phyloP scores from a whole-genome alignment of 352 stramenopile species.

The Phytophthora pistaciae region DNA sequence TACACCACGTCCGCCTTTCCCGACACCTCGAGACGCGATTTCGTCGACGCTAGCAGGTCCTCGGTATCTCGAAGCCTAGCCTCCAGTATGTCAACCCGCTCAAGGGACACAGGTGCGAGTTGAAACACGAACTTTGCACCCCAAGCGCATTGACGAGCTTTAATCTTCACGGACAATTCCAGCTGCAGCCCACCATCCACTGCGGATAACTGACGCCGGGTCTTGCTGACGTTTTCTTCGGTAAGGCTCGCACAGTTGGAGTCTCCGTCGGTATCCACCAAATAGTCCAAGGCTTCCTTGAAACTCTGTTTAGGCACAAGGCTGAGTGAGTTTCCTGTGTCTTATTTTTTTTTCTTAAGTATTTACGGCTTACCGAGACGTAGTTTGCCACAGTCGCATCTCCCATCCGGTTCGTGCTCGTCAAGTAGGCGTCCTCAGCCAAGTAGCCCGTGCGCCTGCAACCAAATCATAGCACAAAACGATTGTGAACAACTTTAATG shows the following conservation, averaged over 20 bases:
- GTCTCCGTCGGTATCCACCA: not conserved
- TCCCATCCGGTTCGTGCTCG: not conserved
- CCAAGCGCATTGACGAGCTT: not conserved
- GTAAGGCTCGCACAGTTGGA: not conserved
- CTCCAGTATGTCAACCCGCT: not conserved
- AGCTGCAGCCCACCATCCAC: not conserved
- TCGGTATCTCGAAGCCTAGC: not conserved
- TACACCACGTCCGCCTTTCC: not conserved
- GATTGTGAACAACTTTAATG: too few relatives aligned
- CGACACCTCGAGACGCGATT: not conserved
- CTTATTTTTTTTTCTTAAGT: not conserved
- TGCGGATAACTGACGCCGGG: not conserved
- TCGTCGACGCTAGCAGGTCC: not conserved
- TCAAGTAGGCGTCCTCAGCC: not conserved
- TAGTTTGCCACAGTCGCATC: not conserved
- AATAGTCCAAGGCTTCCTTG: not conserved
- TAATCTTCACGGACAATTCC: not conserved
- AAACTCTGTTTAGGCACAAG: not conserved
- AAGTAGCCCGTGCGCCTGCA: not conserved
- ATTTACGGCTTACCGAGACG: not conserved
- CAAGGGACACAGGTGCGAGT: not conserved
- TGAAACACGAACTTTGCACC: not conserved
- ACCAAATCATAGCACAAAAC: not conserved
- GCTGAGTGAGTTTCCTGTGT: too few relatives aligned
- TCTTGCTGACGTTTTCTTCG: not conserved